Evolutionary conservation across 1,284 basidiomycete genomes (phyloP).

Genomic region (Naganishia sp.): DNA sequence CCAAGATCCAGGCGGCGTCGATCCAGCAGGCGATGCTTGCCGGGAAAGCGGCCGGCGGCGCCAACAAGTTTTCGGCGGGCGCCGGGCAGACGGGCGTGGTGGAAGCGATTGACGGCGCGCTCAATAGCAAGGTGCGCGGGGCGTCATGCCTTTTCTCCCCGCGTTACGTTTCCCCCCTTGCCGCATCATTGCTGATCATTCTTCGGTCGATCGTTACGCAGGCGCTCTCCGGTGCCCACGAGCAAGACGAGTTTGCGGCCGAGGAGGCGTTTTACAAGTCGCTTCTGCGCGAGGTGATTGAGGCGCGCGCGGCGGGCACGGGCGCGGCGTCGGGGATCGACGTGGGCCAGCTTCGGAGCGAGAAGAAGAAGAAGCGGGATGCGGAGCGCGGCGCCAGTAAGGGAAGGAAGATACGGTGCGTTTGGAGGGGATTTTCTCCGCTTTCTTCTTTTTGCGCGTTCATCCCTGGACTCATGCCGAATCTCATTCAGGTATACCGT

Average conservation of each 20-base stretch:
- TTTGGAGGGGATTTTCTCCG: conserved; percentile 24
- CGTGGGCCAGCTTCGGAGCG: conserved; percentile 44
- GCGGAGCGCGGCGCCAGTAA: conserved; percentile 94
- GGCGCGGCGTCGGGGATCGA: conserved; percentile 32
- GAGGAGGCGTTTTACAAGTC: conserved; percentile 91
- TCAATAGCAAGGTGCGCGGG: conserved; percentile 42
- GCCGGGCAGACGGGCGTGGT: conserved; percentile 51
- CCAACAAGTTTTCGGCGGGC: conserved; percentile 59
- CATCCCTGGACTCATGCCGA: neutral
- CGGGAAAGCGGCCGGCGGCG: conserved; percentile 15
- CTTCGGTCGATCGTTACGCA: conserved; percentile 34
- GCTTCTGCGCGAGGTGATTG: conserved; percentile 82
- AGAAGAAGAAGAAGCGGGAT: conserved; percentile 68
- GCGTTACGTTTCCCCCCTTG: neutral
- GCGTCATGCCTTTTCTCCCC: too few species aligned
- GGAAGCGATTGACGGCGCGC: conserved; percentile 46
- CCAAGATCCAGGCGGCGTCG: conserved; percentile 86
- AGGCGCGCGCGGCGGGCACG: conserved; percentile 53
- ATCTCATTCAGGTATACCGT: conserved; percentile 69
- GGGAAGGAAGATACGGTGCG: conserved; percentile 77
- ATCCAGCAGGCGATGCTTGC: conserved; percentile 50
- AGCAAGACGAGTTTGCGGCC: conserved; percentile 62
- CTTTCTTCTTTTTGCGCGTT: neutral
- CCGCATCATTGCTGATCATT: neutral
- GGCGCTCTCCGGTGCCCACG: conserved; percentile 31